Conservation (phyloP, 371 early-diverging fungal species). For the Conidiobolus incongruus region DNA sequence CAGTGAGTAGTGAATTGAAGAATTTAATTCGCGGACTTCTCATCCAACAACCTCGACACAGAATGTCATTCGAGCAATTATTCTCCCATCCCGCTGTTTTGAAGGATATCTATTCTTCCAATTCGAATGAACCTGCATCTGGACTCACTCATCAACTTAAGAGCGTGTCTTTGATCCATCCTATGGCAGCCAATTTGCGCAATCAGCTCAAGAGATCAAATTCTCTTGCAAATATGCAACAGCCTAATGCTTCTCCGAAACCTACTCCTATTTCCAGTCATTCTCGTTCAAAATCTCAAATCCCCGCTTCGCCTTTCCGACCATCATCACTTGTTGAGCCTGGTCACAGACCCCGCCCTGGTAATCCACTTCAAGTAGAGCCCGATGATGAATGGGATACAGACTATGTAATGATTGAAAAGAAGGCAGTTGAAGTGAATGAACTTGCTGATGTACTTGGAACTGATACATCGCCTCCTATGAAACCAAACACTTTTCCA, state of each 20-base stretch:
- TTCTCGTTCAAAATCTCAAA: neutral
- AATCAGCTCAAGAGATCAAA: neutral
- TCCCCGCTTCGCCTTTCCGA: neutral
- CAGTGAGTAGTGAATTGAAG: constrained; percentile 28
- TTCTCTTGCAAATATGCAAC: neutral
- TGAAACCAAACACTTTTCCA: neutral
- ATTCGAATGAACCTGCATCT: neutral
- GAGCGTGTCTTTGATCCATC: neutral
- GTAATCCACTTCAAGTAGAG: neutral
- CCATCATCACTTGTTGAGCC: no score
- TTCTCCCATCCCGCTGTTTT: constrained; percentile 54
- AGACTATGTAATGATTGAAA: constrained; percentile 74
- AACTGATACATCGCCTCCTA: neutral
- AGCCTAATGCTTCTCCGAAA: neutral
- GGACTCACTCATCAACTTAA: neutral
- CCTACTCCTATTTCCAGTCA: neutral
- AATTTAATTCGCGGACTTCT: constrained; percentile 59
- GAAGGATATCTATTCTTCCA: neutral
- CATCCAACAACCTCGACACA: constrained; percentile 58
- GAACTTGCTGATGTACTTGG: constrained; percentile 44
- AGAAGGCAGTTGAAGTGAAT: constrained; percentile 62
- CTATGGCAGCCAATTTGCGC: neutral
- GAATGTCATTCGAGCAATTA: constrained; percentile 80
- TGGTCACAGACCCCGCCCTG: neutral
- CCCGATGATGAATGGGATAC: constrained; percentile 14